phyloP scores from a whole-genome alignment of 768 basidiomycete species.

The Rhodotorula toruloides region DNA sequence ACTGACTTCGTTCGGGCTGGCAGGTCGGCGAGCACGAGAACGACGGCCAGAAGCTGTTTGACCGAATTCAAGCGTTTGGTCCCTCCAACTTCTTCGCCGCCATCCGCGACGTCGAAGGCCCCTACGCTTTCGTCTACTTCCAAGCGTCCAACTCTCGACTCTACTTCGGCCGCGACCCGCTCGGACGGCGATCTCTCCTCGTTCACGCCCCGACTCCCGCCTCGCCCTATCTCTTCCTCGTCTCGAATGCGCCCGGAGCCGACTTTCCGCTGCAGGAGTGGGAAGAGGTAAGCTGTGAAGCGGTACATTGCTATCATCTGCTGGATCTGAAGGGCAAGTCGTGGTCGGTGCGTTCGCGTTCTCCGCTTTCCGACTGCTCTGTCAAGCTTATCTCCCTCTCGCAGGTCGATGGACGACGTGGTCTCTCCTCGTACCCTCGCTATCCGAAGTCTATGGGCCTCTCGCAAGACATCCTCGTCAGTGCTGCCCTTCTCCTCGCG shows the following conservation, averaged over 20 bases:
- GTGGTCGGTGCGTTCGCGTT: slow-evolving; percentile 10
- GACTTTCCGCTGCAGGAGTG: slow-evolving; percentile 59
- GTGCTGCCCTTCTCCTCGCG: no score
- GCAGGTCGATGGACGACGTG: slow-evolving; percentile 2
- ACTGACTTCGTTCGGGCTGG: not conserved
- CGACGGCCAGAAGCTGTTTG: slow-evolving; percentile 61
- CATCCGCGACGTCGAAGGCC: slow-evolving; percentile 68
- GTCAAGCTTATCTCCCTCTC: not conserved
- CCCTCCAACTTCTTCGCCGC: slow-evolving; percentile 53
- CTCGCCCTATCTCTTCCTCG: slow-evolving; percentile 58
- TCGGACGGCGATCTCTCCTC: slow-evolving; percentile 79
- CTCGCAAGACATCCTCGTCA: slow-evolving; percentile 8
- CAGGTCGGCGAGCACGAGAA: slow-evolving; percentile 63
- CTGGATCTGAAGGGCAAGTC: slow-evolving; percentile 3
- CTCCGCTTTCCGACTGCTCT: not conserved
- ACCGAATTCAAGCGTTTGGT: slow-evolving; percentile 43
- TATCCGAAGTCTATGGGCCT: not conserved
- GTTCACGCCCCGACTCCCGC: slow-evolving; percentile 57
- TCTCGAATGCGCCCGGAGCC: slow-evolving; percentile 61
- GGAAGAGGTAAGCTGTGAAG: slow-evolving; percentile 20
- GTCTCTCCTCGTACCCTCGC: slow-evolving; percentile 7
- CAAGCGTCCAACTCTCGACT: slow-evolving; percentile 52
- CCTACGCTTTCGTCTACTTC: slow-evolving; percentile 80
- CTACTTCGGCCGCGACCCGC: slow-evolving; percentile 73
- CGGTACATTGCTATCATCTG: slow-evolving; percentile 14